phyloP scores from a whole-genome alignment of 768 basidiomycete genomes.

The Tricholoma terreum region DNA sequence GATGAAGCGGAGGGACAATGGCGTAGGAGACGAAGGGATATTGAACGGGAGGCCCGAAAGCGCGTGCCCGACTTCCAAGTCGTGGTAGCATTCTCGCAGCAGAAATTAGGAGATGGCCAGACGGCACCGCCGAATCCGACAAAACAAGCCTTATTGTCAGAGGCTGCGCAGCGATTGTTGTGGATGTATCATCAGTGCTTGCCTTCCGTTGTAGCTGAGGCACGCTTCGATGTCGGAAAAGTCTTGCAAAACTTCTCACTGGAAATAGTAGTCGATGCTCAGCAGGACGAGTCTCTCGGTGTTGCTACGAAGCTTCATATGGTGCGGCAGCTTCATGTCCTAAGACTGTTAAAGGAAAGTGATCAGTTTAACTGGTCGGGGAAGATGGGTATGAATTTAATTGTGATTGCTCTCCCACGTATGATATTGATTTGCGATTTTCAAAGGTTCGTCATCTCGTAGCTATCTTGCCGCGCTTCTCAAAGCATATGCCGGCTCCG shows the following conservation, averaged over 20 bases:
- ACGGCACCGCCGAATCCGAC: conserved; percentile 23
- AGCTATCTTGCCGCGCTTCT: conserved; percentile 76
- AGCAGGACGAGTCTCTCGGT: conserved; percentile 21
- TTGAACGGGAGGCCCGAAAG: conserved; percentile 72
- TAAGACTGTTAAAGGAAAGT: conserved; percentile 69
- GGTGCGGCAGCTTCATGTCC: conserved; percentile 71
- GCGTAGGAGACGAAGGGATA: conserved; percentile 58
- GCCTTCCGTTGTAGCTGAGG: conserved; percentile 71
- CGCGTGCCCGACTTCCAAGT: conserved; percentile 87
- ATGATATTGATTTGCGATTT: too few relatives aligned
- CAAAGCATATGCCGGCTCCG: conserved; percentile 51
- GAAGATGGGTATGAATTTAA: conserved; percentile 55
- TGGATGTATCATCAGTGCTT: conserved; percentile 83
- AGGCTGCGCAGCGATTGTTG: conserved; percentile 76
- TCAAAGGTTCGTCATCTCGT: conserved; percentile 47
- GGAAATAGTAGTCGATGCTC: conserved; percentile 14
- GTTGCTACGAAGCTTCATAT: conserved; percentile 37
- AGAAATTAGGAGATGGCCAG: conserved; percentile 26
- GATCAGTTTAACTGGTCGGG: conserved; percentile 79
- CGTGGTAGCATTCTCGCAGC: conserved; percentile 78
- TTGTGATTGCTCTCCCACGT: background rate
- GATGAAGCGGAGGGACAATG: conserved; percentile 67
- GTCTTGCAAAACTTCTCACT: conserved; percentile 49
- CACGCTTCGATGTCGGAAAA: conserved; percentile 84
- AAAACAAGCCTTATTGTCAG: conserved; percentile 63